Percentiles rank a stretch among this genome's conserved stretches.
Evolutionary conservation across 441 rosid species (phyloP).

Genomic region (Croton setiger): DNA sequence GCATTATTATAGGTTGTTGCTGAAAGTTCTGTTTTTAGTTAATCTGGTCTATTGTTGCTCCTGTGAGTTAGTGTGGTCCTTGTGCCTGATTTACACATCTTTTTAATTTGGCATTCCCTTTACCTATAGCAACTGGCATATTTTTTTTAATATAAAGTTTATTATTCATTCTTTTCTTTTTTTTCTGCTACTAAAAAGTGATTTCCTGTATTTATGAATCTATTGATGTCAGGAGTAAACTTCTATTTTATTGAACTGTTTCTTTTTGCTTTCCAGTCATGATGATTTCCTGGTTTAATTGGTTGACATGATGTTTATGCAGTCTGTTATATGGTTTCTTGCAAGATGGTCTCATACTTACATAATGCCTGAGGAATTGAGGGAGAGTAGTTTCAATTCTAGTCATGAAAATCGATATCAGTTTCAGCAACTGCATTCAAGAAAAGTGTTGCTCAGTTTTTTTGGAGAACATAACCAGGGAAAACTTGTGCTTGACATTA

Average conservation of each 20-base stretch:
- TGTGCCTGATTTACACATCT: neutral
- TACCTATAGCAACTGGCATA: conserved; percentile 1
- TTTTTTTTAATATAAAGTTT: neutral
- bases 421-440: conserved; percentile 51
- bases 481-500: conserved; percentile 69
- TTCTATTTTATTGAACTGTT: neutral
- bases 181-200: too few species aligned
- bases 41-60: neutral
- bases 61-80: neutral
- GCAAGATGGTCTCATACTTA: conserved; percentile 91
- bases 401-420: conserved; percentile 38
- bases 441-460: conserved; percentile 55
- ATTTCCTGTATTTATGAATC: neutral
- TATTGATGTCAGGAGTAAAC: neutral
- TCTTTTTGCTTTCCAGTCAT: conserved; percentile 9
- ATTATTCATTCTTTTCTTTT: too few species aligned
- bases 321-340: conserved; percentile 98
- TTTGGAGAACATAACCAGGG: conserved; percentile 87
- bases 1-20: conserved; percentile 7
- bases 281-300: conserved; percentile 19
- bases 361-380: conserved; percentile 63
- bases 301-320: conserved; percentile 28
- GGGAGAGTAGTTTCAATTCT: conserved; percentile 40
- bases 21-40: neutral
- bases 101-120: conserved; percentile 2